Evolutionary conservation across 176 grass and related monocot genomes (phyloP), one percentile per base, ranked within the genome.

Genomic region (Sorghum bicolor): DNA sequence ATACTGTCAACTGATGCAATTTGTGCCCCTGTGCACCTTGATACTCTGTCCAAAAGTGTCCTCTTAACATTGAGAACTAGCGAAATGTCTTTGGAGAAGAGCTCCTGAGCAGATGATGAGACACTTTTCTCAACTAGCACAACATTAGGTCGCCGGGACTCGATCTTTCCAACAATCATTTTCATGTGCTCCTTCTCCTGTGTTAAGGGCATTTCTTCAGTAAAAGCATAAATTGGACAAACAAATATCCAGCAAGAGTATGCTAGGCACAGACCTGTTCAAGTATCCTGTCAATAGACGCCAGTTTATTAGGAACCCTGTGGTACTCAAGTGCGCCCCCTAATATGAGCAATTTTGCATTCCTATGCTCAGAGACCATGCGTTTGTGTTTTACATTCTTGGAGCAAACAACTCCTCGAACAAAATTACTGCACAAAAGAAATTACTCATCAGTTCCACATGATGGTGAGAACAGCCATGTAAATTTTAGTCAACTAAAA

Each of bases 331-430:
- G 85, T 62, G 96, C 86, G 10, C 96, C 96, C 65, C 91, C 96
- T 41, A 98, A 69, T 87, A 98, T 90, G 80, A 98, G 91, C 65
- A 98, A 68, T 83, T 87, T 94, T 26, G 91, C 91, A 76, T 77
- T 96, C 79, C 43, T 86, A 77, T 98, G 93, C 76, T 95, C 91
- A 62, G 89, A 94, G 37, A 90, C 75, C 96, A 98, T 98, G 77
- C 96, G 93, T 85, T 98, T 98, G 77, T 98, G 96, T 72, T 92
- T 98, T 80, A 98, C 78, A 77, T 98, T 98, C 82, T 98, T 98
- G 20, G 93, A 89, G 89, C 96, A 98, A 82, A 98, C 93, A 20
- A 98, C 91, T 83, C 96, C 96, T 61, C 81, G 92, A 37, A 98
- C 71, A 86, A 98, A 80, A 80, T 85, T 72, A 64, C 96, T 98